Base-by-base conservation (phyloP, 192 early-diverging fungal genomes). In the Chytriomyces sp. region DNA sequence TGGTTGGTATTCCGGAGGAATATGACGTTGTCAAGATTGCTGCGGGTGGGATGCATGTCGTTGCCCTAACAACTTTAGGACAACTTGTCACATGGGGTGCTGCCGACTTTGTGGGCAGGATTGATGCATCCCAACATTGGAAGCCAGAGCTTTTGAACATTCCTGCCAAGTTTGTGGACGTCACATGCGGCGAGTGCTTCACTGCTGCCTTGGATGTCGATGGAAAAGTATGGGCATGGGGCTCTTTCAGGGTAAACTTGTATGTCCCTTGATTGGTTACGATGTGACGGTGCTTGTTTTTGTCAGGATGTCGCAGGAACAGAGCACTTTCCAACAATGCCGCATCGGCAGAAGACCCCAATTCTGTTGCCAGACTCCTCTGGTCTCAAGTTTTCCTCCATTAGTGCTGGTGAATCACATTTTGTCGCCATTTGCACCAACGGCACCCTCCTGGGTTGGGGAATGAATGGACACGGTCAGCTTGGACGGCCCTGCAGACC, bases 341-440 rank as follows among this genome's bases (percentile, higher is more conserved):
- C 68, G 1, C 12, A 19, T 31, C 36, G 68, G 1, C 44, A 67
- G n/a, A 17, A 67, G 22, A 32, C 31, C 12, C 65, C 65, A 5
- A 52, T 26, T 0, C 17, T 49, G 0, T 31, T 64, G 22, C 5
- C 14, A 19, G 17, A 12, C 8, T 5, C 8, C 4, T 10, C 12
- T 1, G 34, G 57, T 40, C 19, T 26, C 5, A 0, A 32, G 25
- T 38, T 64, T 30, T 60, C 64, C 4, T 26, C 8, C 0, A 64
- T 72, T 5, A 26, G 64, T 17, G 49, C 37, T 2, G 75, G 75
- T 19, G 75, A 77, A 32, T 77, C 75, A 2, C 75, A 77, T 59
- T 56, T 64, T 5, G 44, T 77, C n/a, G 68, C 34, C 22, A 28
- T 77, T 2, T 53, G 41, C 32, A 25, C 14, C 0, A 61, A 69